Percentiles rank a stretch among this genome's conserved stretches.
These are phyloP conservation scores for Rubia peregrina DNA, from an alignment of 305 asterid species.

Conservation along the genomic window DNA sequence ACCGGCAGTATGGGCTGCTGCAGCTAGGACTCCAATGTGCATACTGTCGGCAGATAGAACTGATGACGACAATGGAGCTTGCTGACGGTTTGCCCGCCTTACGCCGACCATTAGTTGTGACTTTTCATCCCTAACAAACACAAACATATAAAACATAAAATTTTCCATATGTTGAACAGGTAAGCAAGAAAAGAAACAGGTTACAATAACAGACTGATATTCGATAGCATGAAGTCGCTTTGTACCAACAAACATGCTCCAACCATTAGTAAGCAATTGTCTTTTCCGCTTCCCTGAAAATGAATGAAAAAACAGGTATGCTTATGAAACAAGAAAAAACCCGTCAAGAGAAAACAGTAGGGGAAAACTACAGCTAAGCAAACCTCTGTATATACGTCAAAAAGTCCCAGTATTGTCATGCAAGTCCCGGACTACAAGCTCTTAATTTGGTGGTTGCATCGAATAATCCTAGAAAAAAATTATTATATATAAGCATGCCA, in stretches of 20 bases:
- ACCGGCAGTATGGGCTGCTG: slow-evolving; percentile 96
- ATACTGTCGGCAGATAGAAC: slow-evolving; percentile 91
- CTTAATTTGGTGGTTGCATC: slow-evolving; percentile 91
- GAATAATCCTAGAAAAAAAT: slow-evolving; percentile 54
- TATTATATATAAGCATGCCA: neutral
- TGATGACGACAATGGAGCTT: slow-evolving; percentile 68
- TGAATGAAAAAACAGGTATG: slow-evolving; percentile 6
- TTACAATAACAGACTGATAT: neutral
- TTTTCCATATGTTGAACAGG: neutral
- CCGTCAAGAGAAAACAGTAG: neutral
- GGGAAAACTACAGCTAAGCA: slow-evolving; percentile 18
- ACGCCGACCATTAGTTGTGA: slow-evolving; percentile 80
- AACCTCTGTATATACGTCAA: slow-evolving; percentile 88
- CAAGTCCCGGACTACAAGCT: slow-evolving; percentile 85
- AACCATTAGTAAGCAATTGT: slow-evolving; percentile 89
- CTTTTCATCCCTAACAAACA: slow-evolving; percentile 54
- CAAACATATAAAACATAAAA: neutral
- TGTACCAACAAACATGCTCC: slow-evolving; percentile 97
- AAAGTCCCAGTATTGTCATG: slow-evolving; percentile 89
- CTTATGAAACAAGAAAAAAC: neutral
- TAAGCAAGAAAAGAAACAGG: no score
- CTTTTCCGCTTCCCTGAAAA: slow-evolving; percentile 82
- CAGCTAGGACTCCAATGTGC: slow-evolving; percentile 95
- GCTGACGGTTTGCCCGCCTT: slow-evolving; percentile 89
- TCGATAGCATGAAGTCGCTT: slow-evolving; percentile 64